Conservation (phyloP, 495 filamentous ascomycete genomes). For the Neurospora sp. region DNA sequence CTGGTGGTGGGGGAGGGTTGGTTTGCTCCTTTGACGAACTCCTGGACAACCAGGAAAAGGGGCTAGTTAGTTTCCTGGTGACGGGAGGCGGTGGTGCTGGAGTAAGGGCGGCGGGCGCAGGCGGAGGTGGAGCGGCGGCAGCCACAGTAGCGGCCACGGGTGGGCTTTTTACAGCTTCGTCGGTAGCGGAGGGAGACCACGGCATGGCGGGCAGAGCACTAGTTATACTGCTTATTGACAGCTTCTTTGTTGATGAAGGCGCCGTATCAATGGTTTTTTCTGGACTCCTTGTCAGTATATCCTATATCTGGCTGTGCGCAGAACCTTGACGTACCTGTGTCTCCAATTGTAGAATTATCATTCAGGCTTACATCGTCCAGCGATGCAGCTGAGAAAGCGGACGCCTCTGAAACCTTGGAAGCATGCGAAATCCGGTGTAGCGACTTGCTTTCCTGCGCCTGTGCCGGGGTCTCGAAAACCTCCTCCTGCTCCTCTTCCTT, state of each 20-base stretch:
- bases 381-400: slow-evolving; percentile 15
- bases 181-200: slow-evolving; percentile 36
- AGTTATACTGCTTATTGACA: slow-evolving; percentile 38
- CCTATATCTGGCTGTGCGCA: neutral
- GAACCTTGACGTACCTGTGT: slow-evolving; percentile 13
- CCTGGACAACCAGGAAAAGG: slow-evolving; percentile 80
- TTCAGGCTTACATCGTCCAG: slow-evolving; percentile 64
- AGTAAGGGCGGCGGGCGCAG: slow-evolving; percentile 30
- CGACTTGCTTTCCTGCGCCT: slow-evolving; percentile 23
- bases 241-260: slow-evolving; percentile 25
- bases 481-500: slow-evolving; percentile 2
- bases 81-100: slow-evolving; percentile 30
- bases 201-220: slow-evolving; percentile 45
- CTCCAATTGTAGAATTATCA: slow-evolving; percentile 31
- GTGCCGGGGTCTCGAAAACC: slow-evolving; percentile 1
- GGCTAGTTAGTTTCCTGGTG: slow-evolving; percentile 62
- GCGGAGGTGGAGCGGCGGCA: slow-evolving; percentile 4
- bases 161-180: slow-evolving; percentile 25
- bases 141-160: slow-evolving; percentile 23
- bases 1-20: slow-evolving; percentile 35
- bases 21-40: slow-evolving; percentile 57
- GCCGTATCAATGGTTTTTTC: slow-evolving; percentile 19
- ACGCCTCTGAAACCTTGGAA: slow-evolving; percentile 14
- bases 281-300: neutral
- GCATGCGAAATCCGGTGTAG: slow-evolving; percentile 54